phyloP scores from a whole-genome alignment of 176 grass and related monocot genomes.

The Zizania latifolia region DNA sequence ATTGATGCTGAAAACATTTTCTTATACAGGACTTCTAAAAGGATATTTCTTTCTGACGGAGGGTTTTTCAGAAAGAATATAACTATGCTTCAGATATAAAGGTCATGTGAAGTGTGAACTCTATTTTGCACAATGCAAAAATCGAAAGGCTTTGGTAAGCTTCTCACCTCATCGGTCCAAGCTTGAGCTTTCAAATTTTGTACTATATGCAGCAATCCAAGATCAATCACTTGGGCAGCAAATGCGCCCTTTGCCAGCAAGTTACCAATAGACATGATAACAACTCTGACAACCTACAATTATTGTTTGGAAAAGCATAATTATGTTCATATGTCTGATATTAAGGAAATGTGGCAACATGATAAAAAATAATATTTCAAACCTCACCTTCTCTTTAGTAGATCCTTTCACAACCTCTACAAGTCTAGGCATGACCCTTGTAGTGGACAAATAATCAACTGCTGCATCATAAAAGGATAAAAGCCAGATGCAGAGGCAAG shows the following conservation, averaged over 20 bases:
- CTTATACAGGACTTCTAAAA: background rate
- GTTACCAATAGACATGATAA: conserved; percentile 79
- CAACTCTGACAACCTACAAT: conserved; percentile 84
- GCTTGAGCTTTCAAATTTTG: conserved; percentile 96
- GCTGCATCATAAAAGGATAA: conserved; percentile 91
- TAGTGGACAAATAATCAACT: conserved; percentile 84
- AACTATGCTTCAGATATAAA: background rate
- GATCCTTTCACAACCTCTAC: conserved; percentile 90
- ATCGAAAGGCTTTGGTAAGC: conserved; percentile 2
- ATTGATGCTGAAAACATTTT: background rate
- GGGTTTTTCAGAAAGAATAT: background rate
- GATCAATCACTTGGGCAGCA: conserved; percentile 96
- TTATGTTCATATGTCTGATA: background rate
- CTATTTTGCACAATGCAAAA: background rate
- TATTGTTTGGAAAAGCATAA: background rate
- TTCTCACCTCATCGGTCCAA: conserved; percentile 92
- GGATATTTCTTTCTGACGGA: conserved; percentile 1
- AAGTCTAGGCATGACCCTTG: conserved; percentile 83
- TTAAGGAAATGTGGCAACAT: conserved; percentile 1
- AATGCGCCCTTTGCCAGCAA: conserved; percentile 73
- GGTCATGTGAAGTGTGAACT: background rate
- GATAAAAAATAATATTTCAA: conserved; percentile 5
- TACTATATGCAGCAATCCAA: conserved; percentile 82
- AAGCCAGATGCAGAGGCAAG: conserved; percentile 93
- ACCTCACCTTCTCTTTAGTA: conserved; percentile 87